These are phyloP conservation scores for Mytilinidion resinicola DNA, from an alignment of 495 filamentous ascomycete genomes.

Conservation along the genomic window DNA sequence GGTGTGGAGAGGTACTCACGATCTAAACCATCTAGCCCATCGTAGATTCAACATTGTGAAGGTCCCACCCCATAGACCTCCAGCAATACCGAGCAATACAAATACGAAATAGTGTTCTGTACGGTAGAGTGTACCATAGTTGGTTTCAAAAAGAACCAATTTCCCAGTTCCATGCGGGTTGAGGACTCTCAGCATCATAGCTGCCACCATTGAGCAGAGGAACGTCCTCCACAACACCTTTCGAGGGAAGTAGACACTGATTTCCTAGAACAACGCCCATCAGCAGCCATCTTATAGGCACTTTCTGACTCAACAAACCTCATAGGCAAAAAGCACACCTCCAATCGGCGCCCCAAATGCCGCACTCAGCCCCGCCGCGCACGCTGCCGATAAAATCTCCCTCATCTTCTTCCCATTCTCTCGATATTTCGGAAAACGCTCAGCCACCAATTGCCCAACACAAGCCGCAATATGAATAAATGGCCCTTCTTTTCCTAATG, in stretches of 20 bases:
- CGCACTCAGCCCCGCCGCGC: slow-evolving; percentile 47
- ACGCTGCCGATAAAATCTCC: slow-evolving; percentile 49
- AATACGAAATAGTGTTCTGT: slow-evolving; percentile 49
- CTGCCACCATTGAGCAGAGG: slow-evolving; percentile 48
- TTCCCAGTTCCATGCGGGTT: slow-evolving; percentile 52
- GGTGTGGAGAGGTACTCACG: slow-evolving; percentile 16
- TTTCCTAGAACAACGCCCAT: slow-evolving; percentile 28
- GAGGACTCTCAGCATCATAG: slow-evolving; percentile 45
- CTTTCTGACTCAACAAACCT: not conserved
- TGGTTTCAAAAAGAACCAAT: slow-evolving; percentile 50
- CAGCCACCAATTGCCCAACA: slow-evolving; percentile 47
- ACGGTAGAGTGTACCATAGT: slow-evolving; percentile 47
- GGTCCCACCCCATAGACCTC: slow-evolving; percentile 48
- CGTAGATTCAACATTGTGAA: slow-evolving; percentile 49
- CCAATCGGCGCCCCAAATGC: slow-evolving; percentile 52
- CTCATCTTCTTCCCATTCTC: slow-evolving; percentile 47
- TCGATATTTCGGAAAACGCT: slow-evolving; percentile 45
- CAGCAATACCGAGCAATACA: slow-evolving; percentile 46
- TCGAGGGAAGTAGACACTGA: slow-evolving; percentile 48
- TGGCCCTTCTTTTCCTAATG: slow-evolving; percentile 51
- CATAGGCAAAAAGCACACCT: slow-evolving; percentile 48
- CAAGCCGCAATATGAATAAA: slow-evolving; percentile 54
- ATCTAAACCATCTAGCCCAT: slow-evolving; percentile 49
- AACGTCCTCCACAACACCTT: slow-evolving; percentile 51
- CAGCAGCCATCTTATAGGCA: not conserved